Conservation (phyloP, 2,329 filamentous ascomycete species). For the Orbilia oligospora region DNA sequence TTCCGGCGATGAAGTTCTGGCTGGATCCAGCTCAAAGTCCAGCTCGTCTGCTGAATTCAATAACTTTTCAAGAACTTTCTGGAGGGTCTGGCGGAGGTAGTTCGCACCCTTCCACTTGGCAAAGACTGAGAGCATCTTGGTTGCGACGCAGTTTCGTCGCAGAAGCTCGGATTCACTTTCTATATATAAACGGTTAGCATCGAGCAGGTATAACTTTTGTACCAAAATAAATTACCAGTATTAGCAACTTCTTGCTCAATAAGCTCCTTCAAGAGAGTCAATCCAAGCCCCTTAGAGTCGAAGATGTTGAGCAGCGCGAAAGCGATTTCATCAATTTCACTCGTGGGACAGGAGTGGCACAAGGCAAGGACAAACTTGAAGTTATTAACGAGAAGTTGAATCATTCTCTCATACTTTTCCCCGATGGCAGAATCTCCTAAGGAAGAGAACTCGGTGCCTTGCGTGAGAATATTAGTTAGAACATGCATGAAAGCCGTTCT, state of each 20-base stretch:
- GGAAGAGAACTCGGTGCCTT: conserved; percentile 79
- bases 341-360: conserved; percentile 76
- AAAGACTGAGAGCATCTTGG: conserved; percentile 79
- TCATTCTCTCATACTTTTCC: conserved; percentile 77
- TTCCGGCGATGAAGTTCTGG: conserved; percentile 73
- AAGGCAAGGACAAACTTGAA: conserved; percentile 76
- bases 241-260: conserved; percentile 79
- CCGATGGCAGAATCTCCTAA: conserved; percentile 77
- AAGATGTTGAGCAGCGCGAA: conserved; percentile 79
- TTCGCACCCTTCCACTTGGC: conserved; percentile 79
- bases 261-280: conserved; percentile 76
- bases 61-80: conserved; percentile 77
- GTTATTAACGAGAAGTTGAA: conserved; percentile 76
- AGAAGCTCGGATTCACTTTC: conserved; percentile 79
- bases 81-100: conserved; percentile 76
- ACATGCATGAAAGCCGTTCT: conserved; percentile 79
- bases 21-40: conserved; percentile 78
- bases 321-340: conserved; percentile 78
- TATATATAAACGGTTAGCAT: conserved; percentile 62
- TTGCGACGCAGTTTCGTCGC: conserved; percentile 78
- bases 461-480: conserved; percentile 79
- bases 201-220: not conserved
- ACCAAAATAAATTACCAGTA: conserved; percentile 70
- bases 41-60: conserved; percentile 78
- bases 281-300: conserved; percentile 76